phyloP scores from a whole-genome alignment of 257 asterid genomes.

The Gentiana straminea region DNA sequence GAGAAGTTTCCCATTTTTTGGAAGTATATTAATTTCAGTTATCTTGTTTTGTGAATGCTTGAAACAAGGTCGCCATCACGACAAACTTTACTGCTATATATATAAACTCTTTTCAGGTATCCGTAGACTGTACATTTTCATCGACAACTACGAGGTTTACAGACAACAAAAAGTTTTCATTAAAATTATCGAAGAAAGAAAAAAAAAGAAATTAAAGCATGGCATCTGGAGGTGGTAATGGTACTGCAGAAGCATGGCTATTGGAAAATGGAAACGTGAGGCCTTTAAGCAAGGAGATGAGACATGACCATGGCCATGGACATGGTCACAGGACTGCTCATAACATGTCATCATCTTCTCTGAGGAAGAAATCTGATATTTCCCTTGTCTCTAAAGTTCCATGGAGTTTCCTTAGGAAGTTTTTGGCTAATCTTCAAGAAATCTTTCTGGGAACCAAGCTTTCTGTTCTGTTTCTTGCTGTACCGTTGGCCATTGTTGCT shows the following conservation, averaged over 20 bases:
- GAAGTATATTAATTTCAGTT: too few relatives aligned
- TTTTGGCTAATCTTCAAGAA: constrained; percentile 55
- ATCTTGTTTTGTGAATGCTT: too few relatives aligned
- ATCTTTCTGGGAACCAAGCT: constrained; percentile 78
- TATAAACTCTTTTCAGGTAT: too few relatives aligned
- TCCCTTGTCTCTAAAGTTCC: constrained; percentile 43
- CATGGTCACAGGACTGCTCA: constrained; percentile 48
- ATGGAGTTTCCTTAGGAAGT: constrained; percentile 18
- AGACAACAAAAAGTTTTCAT: too few relatives aligned
- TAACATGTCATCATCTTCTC: constrained; percentile 59
- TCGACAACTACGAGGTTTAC: too few relatives aligned
- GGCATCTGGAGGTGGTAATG: too few relatives aligned
- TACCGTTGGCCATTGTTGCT: constrained; percentile 72
- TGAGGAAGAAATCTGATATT: constrained; percentile 67
- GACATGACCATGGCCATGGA: constrained; percentile 15
- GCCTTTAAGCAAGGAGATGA: constrained; percentile 38
- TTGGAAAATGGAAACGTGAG: constrained; percentile 54
- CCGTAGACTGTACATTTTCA: too few relatives aligned
- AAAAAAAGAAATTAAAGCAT: too few relatives aligned
- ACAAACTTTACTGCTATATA: too few relatives aligned
- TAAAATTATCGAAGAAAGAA: too few relatives aligned
- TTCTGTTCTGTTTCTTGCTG: constrained; percentile 48
- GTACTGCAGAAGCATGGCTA: constrained; percentile 25
- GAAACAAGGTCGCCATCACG: too few relatives aligned
- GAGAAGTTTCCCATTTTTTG: too few relatives aligned